These are phyloP conservation scores for Schizonepeta tenuifolia DNA, from an alignment of 257 asterid species.

Conservation along the genomic window DNA sequence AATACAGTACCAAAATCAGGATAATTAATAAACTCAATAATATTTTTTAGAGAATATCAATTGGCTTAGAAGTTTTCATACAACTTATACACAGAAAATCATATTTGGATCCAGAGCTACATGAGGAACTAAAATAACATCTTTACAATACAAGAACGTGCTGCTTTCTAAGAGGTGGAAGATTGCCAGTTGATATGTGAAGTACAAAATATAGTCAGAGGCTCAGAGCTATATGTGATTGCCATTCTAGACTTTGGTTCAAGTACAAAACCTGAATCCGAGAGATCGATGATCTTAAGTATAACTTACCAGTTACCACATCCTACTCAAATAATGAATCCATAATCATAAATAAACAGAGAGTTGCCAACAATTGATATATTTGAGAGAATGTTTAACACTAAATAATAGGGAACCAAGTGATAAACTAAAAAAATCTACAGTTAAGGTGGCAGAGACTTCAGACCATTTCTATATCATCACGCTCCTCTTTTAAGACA, in stretches of 20 bases:
- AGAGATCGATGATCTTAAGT: not conserved
- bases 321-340: not conserved
- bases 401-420: not conserved
- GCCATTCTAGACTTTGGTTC: not conserved
- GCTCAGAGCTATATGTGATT: not conserved
- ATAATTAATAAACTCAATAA: not conserved
- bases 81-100: not conserved
- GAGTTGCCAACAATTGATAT: not conserved
- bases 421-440: not conserved
- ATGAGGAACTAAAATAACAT: not conserved
- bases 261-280: not conserved
- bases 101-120: not conserved
- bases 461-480: constrained; percentile 93
- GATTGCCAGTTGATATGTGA: not conserved
- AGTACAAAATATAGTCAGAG: not conserved
- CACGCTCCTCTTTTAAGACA: constrained; percentile 93
- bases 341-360: not conserved
- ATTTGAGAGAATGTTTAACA: not conserved
- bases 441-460: constrained; percentile 29
- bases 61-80: not conserved
- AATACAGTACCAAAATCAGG: constrained; percentile 23
- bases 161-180: not conserved
- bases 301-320: not conserved
- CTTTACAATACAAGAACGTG: not conserved
- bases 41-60: too few relatives aligned